These are phyloP conservation scores for Beta vulgaris DNA, from an alignment of 148 eudicot genomes.

Conservation along the genomic window DNA sequence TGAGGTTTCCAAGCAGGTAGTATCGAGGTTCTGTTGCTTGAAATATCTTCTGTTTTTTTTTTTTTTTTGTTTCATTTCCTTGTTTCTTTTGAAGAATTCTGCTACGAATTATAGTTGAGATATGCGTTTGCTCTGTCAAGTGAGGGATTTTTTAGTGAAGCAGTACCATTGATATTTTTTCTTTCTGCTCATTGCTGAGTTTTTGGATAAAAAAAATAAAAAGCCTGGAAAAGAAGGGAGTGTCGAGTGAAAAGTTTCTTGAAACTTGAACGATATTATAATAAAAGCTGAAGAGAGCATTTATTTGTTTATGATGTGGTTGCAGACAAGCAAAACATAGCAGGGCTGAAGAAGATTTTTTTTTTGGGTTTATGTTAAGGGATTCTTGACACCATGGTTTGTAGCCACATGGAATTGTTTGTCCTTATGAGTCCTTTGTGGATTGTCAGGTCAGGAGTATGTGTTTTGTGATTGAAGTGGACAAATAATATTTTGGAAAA, in stretches of 20 bases:
- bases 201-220: background rate
- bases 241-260: background rate
- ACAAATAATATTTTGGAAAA: background rate
- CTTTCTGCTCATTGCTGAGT: background rate
- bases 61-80: background rate
- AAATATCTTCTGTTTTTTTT: background rate
- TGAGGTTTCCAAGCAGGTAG: constrained; percentile 47
- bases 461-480: background rate
- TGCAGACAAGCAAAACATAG: background rate
- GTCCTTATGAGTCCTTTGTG: background rate
- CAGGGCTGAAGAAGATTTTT: too few species aligned
- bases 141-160: background rate
- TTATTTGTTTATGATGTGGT: background rate
- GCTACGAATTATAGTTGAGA: background rate
- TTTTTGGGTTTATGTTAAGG: too few species aligned
- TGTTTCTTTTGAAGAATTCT: background rate
- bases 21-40: background rate
- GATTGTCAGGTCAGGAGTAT: background rate
- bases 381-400: too few species aligned
- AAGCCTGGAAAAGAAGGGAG: background rate
- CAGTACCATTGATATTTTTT: background rate
- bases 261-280: too few species aligned
- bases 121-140: background rate
- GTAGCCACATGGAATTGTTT: background rate
- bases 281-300: background rate